Percentiles rank a stretch among this genome's conserved stretches.
Conservation (phyloP, 1,284 basidiomycete species). For the Ustilago tritici region DNA sequence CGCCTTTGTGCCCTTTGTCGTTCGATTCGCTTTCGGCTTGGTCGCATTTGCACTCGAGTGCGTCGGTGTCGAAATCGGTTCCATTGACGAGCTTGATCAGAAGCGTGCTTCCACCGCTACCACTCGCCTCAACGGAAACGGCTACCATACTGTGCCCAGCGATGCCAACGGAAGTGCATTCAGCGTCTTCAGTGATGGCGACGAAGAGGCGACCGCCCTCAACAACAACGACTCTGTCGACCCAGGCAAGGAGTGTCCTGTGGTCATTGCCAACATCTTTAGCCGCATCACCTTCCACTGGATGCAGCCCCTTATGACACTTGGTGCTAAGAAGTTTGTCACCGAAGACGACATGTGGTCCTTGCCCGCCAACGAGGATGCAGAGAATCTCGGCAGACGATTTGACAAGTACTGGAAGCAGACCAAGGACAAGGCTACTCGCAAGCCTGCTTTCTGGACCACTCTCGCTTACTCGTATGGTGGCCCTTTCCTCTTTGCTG, state of each 20-base stretch:
- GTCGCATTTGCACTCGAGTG: constrained; percentile 61
- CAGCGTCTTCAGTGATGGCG: constrained; percentile 49
- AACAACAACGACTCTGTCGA: constrained; percentile 75
- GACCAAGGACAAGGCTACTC: constrained; percentile 79
- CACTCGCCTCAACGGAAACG: constrained; percentile 22
- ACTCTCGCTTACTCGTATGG: constrained; percentile 72
- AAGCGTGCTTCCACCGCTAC: constrained; percentile 9
- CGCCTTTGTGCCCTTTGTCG: constrained; percentile 53
- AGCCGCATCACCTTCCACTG: constrained; percentile 76
- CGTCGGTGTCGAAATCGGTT: constrained; percentile 56
- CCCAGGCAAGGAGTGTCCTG: constrained; percentile 74
- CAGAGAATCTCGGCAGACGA: constrained; percentile 75
- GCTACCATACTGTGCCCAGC: constrained; percentile 29
- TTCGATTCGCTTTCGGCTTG: constrained; percentile 52
- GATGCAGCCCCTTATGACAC: constrained; percentile 79
- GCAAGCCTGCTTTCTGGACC: constrained; percentile 76
- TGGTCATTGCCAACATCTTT: constrained; percentile 74
- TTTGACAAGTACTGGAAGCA: constrained; percentile 77
- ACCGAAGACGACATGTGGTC: constrained; percentile 86
- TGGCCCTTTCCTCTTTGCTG: constrained; percentile 74
- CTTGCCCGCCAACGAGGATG: constrained; percentile 74
- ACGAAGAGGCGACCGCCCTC: constrained; percentile 68
- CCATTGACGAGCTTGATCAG: constrained; percentile 15
- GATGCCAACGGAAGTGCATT: constrained; percentile 43
- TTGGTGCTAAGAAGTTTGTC: constrained; percentile 81